Base-by-base conservation (phyloP, 805 yeast species). In the Brettanomyces naardenensis region DNA sequence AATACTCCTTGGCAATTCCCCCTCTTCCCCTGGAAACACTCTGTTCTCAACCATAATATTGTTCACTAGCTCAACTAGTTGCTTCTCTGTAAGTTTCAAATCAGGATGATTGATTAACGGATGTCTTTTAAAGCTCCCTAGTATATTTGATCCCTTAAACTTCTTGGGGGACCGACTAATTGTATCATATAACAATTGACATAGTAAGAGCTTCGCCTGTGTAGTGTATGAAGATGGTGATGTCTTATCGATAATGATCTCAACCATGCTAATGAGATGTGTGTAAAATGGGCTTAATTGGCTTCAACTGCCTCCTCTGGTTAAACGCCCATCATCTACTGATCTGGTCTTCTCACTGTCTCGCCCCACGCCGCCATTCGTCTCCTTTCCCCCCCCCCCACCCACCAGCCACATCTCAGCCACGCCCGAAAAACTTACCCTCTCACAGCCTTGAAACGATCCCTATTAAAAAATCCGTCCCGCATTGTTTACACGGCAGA, bases 121-220 rank as follows among this genome's bases (percentile, higher is more conserved):
- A 41, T 59, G 63, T 1, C 36, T 29, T 6, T 38, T 42, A 29
- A 58, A 41, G 32, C 36, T 40, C 6, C 33, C 18, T 14, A 45
- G 20, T 5, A 59, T 40, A 11, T 39, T 31, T 3, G 44, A 33
- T 26, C 42, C 31, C 19, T 40, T 39, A 15, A 44, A 37, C 20
- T 43, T 44, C 41, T 39, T 37, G 22, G 43, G 46, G 20, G 29
- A 47, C 26, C 31, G 43, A 35, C 25, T 42, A 15, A 46, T 20
- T 9, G 41, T 30, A 5, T 47, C 61, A 31, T 54, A 49, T 4
- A 58, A 40, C 19, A 47, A 37, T 41, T 60, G 64, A n/a, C 54
- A 47, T 3, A 59, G 44, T 9, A 60, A 51, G 22, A 60, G 48
- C 22, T 53, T 44, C 11, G 54, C 43, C 41, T 56, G 58, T 3